These are phyloP conservation scores for Termitomyces sp. DNA, from an alignment of 768 basidiomycete species.

Conservation along the genomic window DNA sequence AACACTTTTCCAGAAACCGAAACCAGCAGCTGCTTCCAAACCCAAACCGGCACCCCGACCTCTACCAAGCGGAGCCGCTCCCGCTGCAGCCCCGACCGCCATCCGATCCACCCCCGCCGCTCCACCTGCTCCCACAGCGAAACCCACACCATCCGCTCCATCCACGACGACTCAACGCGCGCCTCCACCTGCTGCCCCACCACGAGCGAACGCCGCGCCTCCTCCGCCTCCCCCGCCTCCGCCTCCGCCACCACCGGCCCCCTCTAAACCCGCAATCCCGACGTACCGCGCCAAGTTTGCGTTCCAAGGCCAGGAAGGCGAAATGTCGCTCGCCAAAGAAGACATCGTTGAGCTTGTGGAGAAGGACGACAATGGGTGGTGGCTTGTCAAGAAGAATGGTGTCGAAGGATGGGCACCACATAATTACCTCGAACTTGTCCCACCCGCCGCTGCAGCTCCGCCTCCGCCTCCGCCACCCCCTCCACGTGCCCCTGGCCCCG, in stretches of 20 bases:
- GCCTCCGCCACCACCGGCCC: conserved; percentile 51
- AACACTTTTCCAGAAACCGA: conserved; percentile 43
- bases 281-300: conserved; percentile 86
- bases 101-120: conserved; percentile 38
- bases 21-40: conserved; percentile 35
- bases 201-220: conserved; percentile 3
- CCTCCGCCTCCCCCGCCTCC: conserved; percentile 36
- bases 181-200: conserved; percentile 30
- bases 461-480: conserved; percentile 77
- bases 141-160: conserved; percentile 26
- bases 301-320: conserved; percentile 92
- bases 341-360: conserved; percentile 90
- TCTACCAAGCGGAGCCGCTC: conserved; percentile 56
- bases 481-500: conserved; percentile 30
- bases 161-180: conserved; percentile 31
- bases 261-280: conserved; percentile 64
- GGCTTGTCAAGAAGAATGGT: conserved; percentile 85
- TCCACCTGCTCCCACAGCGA: conserved; percentile 25
- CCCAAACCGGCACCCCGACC: conserved; percentile 65
- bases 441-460: conserved; percentile 61
- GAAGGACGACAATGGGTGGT: conserved; percentile 97
- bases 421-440: conserved; percentile 85
- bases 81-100: conserved; percentile 33
- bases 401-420: conserved; percentile 94
- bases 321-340: conserved; percentile 87